Percentiles rank a stretch among this genome's conserved stretches.
Evolutionary conservation across 169 alveolate species (phyloP).

Genomic region (Plasmodium adleri): DNA sequence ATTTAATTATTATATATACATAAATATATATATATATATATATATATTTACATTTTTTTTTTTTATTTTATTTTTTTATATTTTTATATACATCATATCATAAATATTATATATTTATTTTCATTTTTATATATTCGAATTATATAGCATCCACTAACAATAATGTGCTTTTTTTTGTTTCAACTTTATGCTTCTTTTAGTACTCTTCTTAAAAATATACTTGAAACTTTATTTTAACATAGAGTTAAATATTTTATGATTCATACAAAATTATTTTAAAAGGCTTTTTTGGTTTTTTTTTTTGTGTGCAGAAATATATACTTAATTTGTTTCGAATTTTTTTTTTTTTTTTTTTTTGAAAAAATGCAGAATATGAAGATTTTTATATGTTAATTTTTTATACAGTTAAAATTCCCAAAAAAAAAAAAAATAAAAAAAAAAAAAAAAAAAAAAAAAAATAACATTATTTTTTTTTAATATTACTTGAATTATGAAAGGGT

Average conservation of each 20-base stretch:
- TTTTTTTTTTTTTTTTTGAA: background rate
- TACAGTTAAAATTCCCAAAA: background rate
- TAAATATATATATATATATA: background rate
- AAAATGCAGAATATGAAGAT: background rate
- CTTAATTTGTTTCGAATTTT: background rate
- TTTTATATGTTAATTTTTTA: background rate
- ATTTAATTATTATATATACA: no score
- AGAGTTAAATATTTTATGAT: background rate
- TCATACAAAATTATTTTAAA: background rate
- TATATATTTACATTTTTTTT: background rate
- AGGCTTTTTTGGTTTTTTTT: background rate
- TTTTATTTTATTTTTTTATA: no score
- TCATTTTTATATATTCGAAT: background rate
- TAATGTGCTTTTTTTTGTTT: no score
- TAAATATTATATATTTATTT: no score
- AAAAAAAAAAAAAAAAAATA: background rate
- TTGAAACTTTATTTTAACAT: slow-evolving; percentile 2
- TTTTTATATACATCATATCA: no score
- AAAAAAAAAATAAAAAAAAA: background rate
- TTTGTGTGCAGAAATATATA: slow-evolving; percentile 1
- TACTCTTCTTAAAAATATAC: slow-evolving; percentile 17
- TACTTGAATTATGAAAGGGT: no score
- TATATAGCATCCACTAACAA: background rate
- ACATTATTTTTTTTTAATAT: background rate
- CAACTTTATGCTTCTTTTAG: slow-evolving; percentile 1